Percentiles rank a stretch among this genome's conserved stretches.
phyloP scores from a whole-genome alignment of 352 stramenopile genomes.

The Albugo laibachii region DNA sequence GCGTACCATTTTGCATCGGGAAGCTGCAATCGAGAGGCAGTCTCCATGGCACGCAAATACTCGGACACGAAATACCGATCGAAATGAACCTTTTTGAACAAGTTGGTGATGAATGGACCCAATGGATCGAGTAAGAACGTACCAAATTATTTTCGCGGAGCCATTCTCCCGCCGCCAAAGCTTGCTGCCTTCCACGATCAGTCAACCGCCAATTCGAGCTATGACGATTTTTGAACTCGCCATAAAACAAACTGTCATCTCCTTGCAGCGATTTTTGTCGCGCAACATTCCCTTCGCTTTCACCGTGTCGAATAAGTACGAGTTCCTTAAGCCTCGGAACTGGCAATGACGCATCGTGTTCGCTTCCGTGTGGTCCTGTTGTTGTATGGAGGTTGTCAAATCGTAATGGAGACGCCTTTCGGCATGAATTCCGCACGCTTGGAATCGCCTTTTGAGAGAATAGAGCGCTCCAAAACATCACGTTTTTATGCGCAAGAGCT shows the following conservation, averaged over 20 bases:
- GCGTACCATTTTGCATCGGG: constrained; percentile 64
- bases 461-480: no score
- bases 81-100: constrained; percentile 17
- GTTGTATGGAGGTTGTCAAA: no score
- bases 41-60: constrained; percentile 77
- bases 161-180: constrained; percentile 56
- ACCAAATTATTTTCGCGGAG: constrained; percentile 54
- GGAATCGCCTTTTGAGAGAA: no score
- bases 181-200: constrained; percentile 55
- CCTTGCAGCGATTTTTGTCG: constrained; percentile 60
- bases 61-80: constrained; percentile 77
- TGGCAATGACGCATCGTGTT: no score
- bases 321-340: constrained; percentile 44
- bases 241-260: constrained; percentile 70
- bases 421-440: no score
- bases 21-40: constrained; percentile 50
- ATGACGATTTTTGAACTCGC: constrained; percentile 79
- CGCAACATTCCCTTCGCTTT: constrained; percentile 79
- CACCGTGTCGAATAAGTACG: constrained; percentile 75
- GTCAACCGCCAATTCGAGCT: constrained; percentile 77
- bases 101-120: background rate
- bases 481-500: no score
- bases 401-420: no score
- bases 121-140: background rate
- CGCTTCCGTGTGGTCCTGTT: no score